These are phyloP conservation scores for Erigeron canadensis DNA, from an alignment of 129 eudicot species.

Conservation along the genomic window DNA sequence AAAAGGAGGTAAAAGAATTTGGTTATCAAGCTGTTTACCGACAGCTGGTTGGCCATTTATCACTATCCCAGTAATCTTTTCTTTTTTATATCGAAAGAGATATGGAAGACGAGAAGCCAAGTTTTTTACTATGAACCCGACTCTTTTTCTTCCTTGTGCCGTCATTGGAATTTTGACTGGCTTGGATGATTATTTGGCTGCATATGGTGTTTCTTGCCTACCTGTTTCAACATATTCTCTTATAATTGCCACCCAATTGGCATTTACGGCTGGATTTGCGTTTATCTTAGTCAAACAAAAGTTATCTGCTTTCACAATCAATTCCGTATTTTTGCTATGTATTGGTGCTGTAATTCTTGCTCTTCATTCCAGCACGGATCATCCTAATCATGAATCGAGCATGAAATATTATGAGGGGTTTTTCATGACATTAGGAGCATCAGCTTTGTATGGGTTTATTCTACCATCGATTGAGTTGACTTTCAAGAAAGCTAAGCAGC, in stretches of 20 bases:
- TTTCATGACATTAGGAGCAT: conserved; percentile 45
- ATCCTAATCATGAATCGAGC: conserved; percentile 39
- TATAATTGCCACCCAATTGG: conserved; percentile 46
- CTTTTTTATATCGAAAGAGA: conserved; percentile 29
- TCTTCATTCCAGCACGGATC: conserved; percentile 45
- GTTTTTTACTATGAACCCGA: conserved; percentile 20
- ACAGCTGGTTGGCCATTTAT: conserved; percentile 53
- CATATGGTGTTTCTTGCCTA: conserved; percentile 42
- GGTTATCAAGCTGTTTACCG: conserved; percentile 53
- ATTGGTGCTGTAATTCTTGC: conserved; percentile 49
- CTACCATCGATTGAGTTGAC: conserved; percentile 43
- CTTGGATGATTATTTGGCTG: conserved; percentile 38
- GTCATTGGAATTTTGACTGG: conserved; percentile 45
- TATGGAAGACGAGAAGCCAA: conserved; percentile 17
- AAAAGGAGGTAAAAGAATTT: conserved; percentile 44
- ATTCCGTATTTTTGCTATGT: conserved; percentile 36
- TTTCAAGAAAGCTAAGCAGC: conserved; percentile 42
- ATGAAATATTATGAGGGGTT: conserved; percentile 41
- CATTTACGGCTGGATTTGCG: conserved; percentile 54
- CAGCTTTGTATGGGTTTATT: conserved; percentile 47
- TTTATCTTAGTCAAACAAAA: conserved; percentile 49
- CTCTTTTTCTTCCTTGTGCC: conserved; percentile 38
- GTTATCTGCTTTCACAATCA: conserved; percentile 35
- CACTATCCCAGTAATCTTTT: conserved; percentile 28
- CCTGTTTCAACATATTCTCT: conserved; percentile 52